These are phyloP conservation scores for Penicillium psychrofluorescens DNA, from an alignment of 495 filamentous ascomycete species.

Conservation along the genomic window DNA sequence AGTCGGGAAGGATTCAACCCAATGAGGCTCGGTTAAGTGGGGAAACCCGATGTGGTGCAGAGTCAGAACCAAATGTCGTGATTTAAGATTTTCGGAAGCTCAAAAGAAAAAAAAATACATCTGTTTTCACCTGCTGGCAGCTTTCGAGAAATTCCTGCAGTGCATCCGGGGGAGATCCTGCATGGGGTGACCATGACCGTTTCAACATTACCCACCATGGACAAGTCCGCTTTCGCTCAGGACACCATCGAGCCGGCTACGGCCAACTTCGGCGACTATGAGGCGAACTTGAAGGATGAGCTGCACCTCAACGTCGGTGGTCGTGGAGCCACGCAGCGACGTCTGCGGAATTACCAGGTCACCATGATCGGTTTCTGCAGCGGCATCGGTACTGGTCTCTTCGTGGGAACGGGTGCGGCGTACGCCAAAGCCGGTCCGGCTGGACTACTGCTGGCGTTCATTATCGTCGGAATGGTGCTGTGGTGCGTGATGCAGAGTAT, in stretches of 20 bases:
- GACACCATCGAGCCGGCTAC: conserved; percentile 11
- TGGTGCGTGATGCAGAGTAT: conserved; percentile 50
- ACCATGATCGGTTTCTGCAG: conserved; percentile 35
- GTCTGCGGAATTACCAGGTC: conserved; percentile 31
- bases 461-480: conserved; percentile 58
- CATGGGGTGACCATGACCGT: neutral
- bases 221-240: conserved; percentile 6
- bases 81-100: conserved; percentile 8
- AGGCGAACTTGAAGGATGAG: conserved; percentile 18
- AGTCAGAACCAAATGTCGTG: conserved; percentile 13
- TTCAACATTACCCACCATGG: conserved; percentile 1
- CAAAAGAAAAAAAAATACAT: conserved; percentile 5
- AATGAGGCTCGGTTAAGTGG: conserved; percentile 12
- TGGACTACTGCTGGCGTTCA: conserved; percentile 61
- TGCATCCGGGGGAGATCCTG: neutral
- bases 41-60: neutral
- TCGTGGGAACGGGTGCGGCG: conserved; percentile 64
- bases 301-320: conserved; percentile 30
- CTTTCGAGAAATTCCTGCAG: neutral
- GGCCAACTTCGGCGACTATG: conserved; percentile 11
- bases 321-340: conserved; percentile 27
- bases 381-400: conserved; percentile 65
- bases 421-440: conserved; percentile 61
- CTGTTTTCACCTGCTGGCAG: neutral
- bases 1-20: conserved; percentile 2